Evolutionary conservation across 176 grass and related monocot species (phyloP).

Genomic region (Phoenix roebelenii): DNA sequence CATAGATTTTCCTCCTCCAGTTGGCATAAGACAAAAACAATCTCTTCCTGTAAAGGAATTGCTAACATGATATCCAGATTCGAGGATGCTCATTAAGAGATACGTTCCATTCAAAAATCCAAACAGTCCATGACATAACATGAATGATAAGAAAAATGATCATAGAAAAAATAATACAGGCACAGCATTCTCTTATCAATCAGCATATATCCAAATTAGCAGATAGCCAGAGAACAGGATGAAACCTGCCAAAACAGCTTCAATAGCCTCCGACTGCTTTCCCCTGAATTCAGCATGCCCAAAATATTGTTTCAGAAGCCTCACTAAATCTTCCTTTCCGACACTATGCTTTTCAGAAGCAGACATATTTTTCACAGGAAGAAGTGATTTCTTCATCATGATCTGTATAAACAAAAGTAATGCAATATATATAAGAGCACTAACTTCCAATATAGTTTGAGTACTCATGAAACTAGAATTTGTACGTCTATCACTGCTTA

Average conservation of each 20-base stretch:
- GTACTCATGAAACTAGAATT: too few species aligned
- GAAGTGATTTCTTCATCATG: slow-evolving; percentile 65
- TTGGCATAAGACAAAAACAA: slow-evolving; percentile 98
- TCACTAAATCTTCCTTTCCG: slow-evolving; percentile 37
- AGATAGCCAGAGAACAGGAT: background rate
- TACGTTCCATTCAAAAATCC: too few species aligned
- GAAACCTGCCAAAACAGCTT: slow-evolving; percentile 82
- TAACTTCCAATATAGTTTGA: too few species aligned
- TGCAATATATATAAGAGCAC: background rate
- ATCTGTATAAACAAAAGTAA: background rate
- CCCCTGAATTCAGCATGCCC: slow-evolving; percentile 69
- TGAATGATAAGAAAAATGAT: background rate
- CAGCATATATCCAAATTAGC: background rate
- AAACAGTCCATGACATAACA: too few species aligned
- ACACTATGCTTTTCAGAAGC: slow-evolving; percentile 21
- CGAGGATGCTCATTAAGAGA: background rate
- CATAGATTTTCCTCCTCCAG: slow-evolving; percentile 96
- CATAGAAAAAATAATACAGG: too few species aligned
- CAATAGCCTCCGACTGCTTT: slow-evolving; percentile 76
- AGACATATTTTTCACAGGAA: slow-evolving; percentile 33
- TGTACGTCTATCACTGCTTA: too few species aligned
- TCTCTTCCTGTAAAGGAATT: slow-evolving; percentile 58
- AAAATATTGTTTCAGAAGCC: slow-evolving; percentile 56
- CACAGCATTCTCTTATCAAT: background rate
- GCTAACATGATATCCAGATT: slow-evolving; percentile 1